These are phyloP conservation scores for Spinellus fusiger DNA, from an alignment of 192 early-diverging fungal species.

Conservation along the genomic window DNA sequence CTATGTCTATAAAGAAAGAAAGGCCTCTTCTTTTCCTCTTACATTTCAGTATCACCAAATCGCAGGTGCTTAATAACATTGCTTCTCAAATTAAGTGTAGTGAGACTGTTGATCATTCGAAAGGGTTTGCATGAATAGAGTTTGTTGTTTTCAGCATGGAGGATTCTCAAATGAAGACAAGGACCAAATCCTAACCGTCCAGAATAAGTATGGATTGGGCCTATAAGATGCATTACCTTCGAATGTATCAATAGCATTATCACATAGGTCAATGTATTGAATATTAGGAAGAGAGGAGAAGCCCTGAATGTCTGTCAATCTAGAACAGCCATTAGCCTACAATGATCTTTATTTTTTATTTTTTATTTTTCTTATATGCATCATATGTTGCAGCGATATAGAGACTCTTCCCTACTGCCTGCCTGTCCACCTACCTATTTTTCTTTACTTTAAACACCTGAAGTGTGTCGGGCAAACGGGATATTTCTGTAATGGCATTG, in stretches of 20 bases:
- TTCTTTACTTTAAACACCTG: constrained; percentile 9
- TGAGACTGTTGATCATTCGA: constrained; percentile 32
- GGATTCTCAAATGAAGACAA: constrained; percentile 28
- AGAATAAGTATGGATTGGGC: background rate
- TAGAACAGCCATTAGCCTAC: background rate
- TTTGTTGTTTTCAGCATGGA: constrained; percentile 37
- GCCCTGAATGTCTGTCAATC: constrained; percentile 29
- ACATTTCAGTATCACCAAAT: constrained; percentile 32
- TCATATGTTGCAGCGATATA: background rate
- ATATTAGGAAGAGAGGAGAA: constrained; percentile 30
- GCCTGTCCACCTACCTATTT: too few species aligned
- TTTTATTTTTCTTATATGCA: background rate
- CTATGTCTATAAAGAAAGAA: constrained; percentile 1
- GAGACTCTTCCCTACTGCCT: too few species aligned
- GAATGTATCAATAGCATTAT: constrained; percentile 36
- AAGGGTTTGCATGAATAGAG: constrained; percentile 30
- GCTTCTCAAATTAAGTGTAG: constrained; percentile 29
- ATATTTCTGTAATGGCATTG: constrained; percentile 16
- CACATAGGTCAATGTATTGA: constrained; percentile 35
- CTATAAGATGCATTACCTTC: constrained; percentile 9
- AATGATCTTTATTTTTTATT: background rate
- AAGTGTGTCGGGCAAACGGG: constrained; percentile 11
- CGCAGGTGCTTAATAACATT: constrained; percentile 31
- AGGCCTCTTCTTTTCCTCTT: background rate
- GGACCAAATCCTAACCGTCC: constrained; percentile 1